phyloP scores from a whole-genome alignment of 305 asterid genomes.

The Solanum chacoense region DNA sequence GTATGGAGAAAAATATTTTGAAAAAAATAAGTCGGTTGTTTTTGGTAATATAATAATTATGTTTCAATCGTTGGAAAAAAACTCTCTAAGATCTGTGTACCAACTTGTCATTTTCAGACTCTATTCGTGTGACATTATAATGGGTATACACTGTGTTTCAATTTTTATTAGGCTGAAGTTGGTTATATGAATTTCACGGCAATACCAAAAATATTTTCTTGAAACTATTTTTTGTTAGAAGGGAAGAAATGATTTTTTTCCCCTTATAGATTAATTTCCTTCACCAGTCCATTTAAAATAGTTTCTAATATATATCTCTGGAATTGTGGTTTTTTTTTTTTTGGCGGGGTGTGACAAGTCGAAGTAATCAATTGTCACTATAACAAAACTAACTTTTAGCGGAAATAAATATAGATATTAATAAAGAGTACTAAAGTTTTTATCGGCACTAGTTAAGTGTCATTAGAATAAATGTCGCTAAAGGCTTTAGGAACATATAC shows the following conservation, averaged over 20 bases:
- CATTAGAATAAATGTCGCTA: no score
- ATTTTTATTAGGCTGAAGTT: fast-evolving
- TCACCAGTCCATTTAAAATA: no score
- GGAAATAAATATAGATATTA: no score
- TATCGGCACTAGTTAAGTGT: no score
- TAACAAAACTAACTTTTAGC: no score
- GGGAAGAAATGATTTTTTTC: no score
- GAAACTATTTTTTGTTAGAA: neutral
- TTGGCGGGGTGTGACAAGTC: neutral
- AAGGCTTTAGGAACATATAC: no score
- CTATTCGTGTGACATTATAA: fast-evolving
- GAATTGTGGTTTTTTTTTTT: no score
- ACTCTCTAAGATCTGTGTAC: neutral
- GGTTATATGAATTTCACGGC: neutral
- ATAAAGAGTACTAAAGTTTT: no score
- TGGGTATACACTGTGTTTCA: neutral
- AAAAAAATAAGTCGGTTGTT: neutral
- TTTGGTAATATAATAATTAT: neutral
- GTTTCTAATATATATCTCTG: no score
- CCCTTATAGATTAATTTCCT: no score
- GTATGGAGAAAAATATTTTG: neutral
- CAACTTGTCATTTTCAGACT: neutral
- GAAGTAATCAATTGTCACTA: neutral
- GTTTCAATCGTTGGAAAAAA: neutral
- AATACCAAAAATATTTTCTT: neutral